Conservation (phyloP, 495 filamentous ascomycete genomes). For the Beverwykella pulmonaria region DNA sequence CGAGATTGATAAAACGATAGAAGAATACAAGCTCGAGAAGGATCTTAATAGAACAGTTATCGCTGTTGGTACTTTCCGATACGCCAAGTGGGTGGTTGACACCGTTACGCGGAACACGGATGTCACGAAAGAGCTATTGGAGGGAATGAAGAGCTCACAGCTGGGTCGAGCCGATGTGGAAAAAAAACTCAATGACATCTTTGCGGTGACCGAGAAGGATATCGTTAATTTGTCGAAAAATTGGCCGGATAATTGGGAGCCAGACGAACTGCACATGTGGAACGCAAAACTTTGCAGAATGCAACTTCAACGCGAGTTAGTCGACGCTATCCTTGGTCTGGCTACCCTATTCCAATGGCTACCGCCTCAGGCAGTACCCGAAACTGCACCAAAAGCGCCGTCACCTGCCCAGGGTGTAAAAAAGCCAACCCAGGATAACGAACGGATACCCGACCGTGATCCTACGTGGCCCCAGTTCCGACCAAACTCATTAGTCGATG, state of each 20-base stretch:
- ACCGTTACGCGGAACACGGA: background rate
- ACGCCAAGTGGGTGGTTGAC: constrained; percentile 10
- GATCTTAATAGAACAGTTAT: constrained; percentile 13
- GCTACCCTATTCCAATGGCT: constrained; percentile 20
- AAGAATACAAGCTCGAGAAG: constrained; percentile 15
- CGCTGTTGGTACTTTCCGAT: constrained; percentile 9
- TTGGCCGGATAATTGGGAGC: constrained; percentile 11
- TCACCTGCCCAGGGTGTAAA: background rate
- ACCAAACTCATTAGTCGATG: constrained; percentile 30
- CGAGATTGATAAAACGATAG: constrained; percentile 24
- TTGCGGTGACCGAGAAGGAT: constrained; percentile 8
- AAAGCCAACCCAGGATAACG: background rate
- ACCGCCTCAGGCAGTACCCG: background rate
- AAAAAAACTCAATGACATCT: background rate
- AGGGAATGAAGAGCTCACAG: background rate
- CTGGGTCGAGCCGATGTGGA: background rate
- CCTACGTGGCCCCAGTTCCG: constrained; percentile 38
- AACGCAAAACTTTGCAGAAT: constrained; percentile 33
- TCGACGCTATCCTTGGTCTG: constrained; percentile 10
- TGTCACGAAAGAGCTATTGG: constrained; percentile 1
- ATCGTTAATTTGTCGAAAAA: background rate
- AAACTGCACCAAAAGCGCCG: background rate
- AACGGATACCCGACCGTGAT: constrained; percentile 15
- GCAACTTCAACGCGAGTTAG: constrained; percentile 26
- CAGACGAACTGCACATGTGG: constrained; percentile 16